Percentiles rank a stretch among this genome's conserved stretches.
Conservation (phyloP, 2,329 filamentous ascomycete species). For the Didymella sp. region DNA sequence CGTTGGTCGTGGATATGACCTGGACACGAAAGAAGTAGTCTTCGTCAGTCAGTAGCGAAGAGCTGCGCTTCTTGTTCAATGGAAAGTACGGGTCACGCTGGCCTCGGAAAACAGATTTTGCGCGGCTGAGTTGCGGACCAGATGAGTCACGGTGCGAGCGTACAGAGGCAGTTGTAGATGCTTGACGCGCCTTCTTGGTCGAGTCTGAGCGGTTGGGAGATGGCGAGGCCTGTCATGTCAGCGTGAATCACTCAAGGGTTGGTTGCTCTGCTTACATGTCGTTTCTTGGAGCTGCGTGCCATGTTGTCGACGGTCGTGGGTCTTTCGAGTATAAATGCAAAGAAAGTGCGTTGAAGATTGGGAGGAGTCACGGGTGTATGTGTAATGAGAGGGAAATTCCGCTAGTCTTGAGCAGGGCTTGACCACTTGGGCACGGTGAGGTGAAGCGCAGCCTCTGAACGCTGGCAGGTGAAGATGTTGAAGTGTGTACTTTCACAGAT, state of each 20-base stretch:
- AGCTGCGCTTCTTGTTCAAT: background rate
- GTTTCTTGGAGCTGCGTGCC: constrained; percentile 14
- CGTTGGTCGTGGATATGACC: constrained; percentile 24
- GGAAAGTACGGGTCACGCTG: constrained; percentile 8
- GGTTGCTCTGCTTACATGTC: constrained; percentile 1
- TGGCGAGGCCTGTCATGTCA: background rate
- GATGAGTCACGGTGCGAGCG: background rate
- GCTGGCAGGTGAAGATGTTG: too few species aligned
- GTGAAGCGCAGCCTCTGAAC: too few species aligned
- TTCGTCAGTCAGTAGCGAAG: constrained; percentile 19
- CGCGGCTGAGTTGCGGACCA: background rate
- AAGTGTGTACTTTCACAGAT: too few species aligned
- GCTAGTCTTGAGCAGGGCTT: too few species aligned
- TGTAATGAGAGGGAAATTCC: too few species aligned
- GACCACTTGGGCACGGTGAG: too few species aligned
- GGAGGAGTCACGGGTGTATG: too few species aligned
- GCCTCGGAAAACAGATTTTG: constrained; percentile 3
- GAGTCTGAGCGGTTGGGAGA: background rate
- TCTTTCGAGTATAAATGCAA: too few species aligned
- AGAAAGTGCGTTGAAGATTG: too few species aligned
- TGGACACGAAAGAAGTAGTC: constrained; percentile 37
- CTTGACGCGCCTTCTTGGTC: constrained; percentile 8
- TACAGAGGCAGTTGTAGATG: background rate
- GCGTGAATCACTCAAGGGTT: background rate
- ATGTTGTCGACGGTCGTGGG: too few species aligned